Evolutionary conservation across 257 asterid species (phyloP), one percentile per base, ranked within the genome.

Genomic region (Lavandula angustifolia): DNA sequence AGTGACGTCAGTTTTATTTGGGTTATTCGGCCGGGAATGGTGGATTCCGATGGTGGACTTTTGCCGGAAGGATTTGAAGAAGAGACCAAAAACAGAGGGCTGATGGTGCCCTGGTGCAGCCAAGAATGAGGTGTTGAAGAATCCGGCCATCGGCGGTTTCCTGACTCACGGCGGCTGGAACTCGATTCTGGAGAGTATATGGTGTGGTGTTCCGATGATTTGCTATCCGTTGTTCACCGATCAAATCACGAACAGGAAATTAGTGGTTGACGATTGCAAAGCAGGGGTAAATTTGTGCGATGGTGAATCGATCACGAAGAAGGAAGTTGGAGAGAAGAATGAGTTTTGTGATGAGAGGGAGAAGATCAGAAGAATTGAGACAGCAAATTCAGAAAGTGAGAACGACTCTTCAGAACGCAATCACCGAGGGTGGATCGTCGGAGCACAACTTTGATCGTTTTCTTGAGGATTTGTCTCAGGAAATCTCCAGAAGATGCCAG

Each of bases 261-360:
- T 68, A 3, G 61, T 68, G 38, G 73, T 68, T 10, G 67, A 68
- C 49, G 73, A 68, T 49, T 68, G 66, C 67, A 68, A 29, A 48
- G 40, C 59, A 14, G 73, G 73, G 42, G 7, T 68, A n/a, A 50
- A 41, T 49, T 54, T 68, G 37, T 49, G 73, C 55, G 73, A 68
- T 7, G 73, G 67, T 0, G 54, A 35, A 5, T 40, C 16, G 2
- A 9, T 68, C 0, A 34, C 12, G n/a, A 68, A 63, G 47, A 38
- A 38, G 27, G 73, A 68, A 49, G 67, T 68, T 38, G 67, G 54
- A 9, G 73, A 49, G 47, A 68, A 59, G 61, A 59, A 59, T 13
- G 67, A 27, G 61, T 2, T 35, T 35, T 37, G 12, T 59, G 48
- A 49, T 68, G 73, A 29, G 7, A 7, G 66, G 42, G 56, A 33